Percentiles rank a stretch among this genome's conserved stretches.
phyloP scores from a whole-genome alignment of 108 stramenopile genomes.

The Fistulifera solaris region DNA sequence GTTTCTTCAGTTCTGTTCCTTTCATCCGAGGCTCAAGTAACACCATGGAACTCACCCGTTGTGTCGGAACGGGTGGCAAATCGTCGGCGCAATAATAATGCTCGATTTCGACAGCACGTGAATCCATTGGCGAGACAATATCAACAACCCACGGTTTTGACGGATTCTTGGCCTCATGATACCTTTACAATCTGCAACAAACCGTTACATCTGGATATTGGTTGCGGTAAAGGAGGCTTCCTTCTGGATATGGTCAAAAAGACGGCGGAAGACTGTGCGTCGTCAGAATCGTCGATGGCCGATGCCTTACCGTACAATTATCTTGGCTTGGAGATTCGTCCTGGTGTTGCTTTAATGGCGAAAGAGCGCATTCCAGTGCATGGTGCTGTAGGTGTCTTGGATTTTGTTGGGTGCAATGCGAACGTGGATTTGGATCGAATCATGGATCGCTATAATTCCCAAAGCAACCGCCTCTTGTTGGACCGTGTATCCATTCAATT shows the following conservation, averaged over 20 bases:
- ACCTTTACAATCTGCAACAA: constrained; percentile 37
- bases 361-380: constrained; percentile 44
- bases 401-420: constrained; percentile 84
- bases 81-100: constrained; percentile 12
- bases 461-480: constrained; percentile 4
- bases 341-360: constrained; percentile 61
- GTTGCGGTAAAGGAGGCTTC: constrained; percentile 83
- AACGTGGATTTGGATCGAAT: constrained; percentile 83
- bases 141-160: constrained; percentile 47
- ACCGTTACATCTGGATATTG: constrained; percentile 80
- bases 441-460: constrained; percentile 30
- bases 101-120: constrained; percentile 80
- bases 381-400: constrained; percentile 37
- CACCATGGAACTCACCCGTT: constrained; percentile 23
- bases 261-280: constrained; percentile 9
- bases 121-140: constrained; percentile 72
- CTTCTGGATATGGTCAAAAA: constrained; percentile 43
- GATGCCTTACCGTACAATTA: constrained; percentile 51
- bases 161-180: constrained; percentile 55
- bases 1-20: no score
- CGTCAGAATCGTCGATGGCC: constrained; percentile 19
- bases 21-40: no score
- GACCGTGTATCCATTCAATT: constrained; percentile 77
- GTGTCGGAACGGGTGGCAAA: constrained; percentile 12
- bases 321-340: constrained; percentile 84